Evolutionary conservation across 2,329 filamentous ascomycete genomes (phyloP).

Genomic region (Daldinia sp.): DNA sequence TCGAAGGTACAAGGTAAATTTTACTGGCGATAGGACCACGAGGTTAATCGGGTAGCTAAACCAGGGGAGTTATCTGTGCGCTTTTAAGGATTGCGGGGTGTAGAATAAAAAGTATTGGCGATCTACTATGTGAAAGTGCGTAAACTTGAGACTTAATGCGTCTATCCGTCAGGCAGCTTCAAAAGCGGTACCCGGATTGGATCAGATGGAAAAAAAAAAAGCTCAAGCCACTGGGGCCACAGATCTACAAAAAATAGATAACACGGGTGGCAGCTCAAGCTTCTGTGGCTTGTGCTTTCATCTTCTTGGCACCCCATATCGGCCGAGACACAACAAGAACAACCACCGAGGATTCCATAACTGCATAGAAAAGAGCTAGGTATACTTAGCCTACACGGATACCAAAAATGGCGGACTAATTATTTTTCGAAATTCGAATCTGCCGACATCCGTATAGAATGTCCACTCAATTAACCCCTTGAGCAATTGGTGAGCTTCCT

Average conservation of each 20-base stretch:
- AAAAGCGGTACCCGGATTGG: not conserved
- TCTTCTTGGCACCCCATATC: not conserved
- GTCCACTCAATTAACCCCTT: not conserved
- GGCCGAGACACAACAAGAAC: not conserved
- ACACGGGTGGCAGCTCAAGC: not conserved
- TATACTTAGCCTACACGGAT: not conserved
- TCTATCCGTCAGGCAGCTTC: conserved; percentile 23
- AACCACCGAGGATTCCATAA: too few relatives aligned
- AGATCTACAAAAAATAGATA: not conserved
- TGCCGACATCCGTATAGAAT: not conserved
- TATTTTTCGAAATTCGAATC: conserved; percentile 6
- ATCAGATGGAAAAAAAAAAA: conserved; percentile 11
- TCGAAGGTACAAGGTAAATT: not conserved
- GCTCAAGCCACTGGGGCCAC: conserved; percentile 22
- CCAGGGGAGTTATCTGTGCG: not conserved
- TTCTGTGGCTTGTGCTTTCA: conserved; percentile 19
- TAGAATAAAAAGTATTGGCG: conserved; percentile 7
- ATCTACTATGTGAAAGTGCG: not conserved
- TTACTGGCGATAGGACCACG: not conserved
- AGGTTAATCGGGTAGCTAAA: not conserved
- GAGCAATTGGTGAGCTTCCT: conserved; percentile 3
- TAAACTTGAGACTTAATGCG: conserved; percentile 11
- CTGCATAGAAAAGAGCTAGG: not conserved
- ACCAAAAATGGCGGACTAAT: conserved; percentile 7
- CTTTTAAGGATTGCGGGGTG: conserved; percentile 2